phyloP scores from a whole-genome alignment of 2,329 filamentous ascomycete species.

The Xylariales sp. region DNA sequence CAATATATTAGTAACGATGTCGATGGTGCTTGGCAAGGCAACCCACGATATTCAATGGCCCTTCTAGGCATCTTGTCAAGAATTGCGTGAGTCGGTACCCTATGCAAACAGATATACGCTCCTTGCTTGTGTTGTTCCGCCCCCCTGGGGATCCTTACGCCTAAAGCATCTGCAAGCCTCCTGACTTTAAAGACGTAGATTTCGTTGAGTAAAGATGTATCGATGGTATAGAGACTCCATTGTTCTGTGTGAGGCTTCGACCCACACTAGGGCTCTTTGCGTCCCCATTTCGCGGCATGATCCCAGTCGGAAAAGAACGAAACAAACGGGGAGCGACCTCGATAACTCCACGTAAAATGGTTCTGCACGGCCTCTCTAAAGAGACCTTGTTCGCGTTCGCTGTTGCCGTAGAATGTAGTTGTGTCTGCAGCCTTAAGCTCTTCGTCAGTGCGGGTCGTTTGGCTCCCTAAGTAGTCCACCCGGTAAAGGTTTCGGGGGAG shows the following conservation, averaged over 20 bases:
- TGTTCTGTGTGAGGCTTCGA: not conserved
- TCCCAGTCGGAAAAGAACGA: not conserved
- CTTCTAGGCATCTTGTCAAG: too few relatives aligned
- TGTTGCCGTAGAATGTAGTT: not conserved
- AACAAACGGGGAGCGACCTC: not conserved
- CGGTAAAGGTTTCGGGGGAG: not conserved
- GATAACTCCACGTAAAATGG: not conserved
- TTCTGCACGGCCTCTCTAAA: not conserved
- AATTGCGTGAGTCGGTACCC: not conserved
- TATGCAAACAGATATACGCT: not conserved
- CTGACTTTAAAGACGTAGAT: not conserved
- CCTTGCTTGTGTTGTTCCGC: not conserved
- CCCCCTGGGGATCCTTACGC: not conserved
- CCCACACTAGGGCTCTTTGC: not conserved
- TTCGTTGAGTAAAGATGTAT: not conserved
- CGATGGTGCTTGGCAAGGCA: too few relatives aligned
- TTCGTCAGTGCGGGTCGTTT: not conserved
- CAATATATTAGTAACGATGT: too few relatives aligned
- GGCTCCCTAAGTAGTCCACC: not conserved
- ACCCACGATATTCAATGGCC: too few relatives aligned
- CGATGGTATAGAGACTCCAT: not conserved
- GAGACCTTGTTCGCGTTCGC: not conserved
- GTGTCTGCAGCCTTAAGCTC: not conserved
- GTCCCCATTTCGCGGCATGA: not conserved
- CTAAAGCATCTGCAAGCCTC: not conserved